Evolutionary conservation across 169 alveolate genomes (phyloP), one percentile per base, ranked within the genome.

Genomic region (Babesia gibsoni): DNA sequence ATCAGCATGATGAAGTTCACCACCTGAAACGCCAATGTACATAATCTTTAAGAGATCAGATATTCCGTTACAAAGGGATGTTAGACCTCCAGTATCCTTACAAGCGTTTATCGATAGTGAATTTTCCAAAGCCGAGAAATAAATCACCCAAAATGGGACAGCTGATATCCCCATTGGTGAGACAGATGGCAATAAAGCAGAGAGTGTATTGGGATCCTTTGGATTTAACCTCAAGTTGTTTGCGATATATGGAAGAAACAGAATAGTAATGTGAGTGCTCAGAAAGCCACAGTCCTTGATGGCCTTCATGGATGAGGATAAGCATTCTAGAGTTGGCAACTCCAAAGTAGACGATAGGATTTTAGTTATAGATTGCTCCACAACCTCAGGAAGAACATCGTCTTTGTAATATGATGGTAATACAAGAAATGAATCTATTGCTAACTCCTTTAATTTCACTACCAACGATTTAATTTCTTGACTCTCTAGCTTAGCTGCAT

Each of bases 181-280:
- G 29, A 20, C 22, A 12, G 14, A 39, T 6, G 45, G 58, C 29
- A 61, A 10, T 49, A 61, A 22, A 6, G 12, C 36, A 22, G 46
- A 12, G 5, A 61, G 50, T 23, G 12, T 22, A 20, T 10, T 20
- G 4, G 23, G 14, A 4, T 29, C n/a, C 10, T 6, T 9, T 1
- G 23, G 67, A 9, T 42, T 16, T 10, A 16, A 25, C 12, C 29
- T 43, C 14, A 73, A 27, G 18, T 56, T 35, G 63, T 52, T 50
- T 20, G 59, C 37, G 9, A 73, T 39, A 35, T 61, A 73, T 0
- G 83, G 83, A 22, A 73, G 8, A 22, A 53, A 59, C 30, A 73
- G 57, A 16, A 25, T 59, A 12, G 23, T 23, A 41, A 73, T 23
- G 33, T 64, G 54, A 39, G 23, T 56, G 39, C 61, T 73, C 2